Evolutionary conservation across 345 rosid species (phyloP).

Genomic region (Barbarea vulgaris): DNA sequence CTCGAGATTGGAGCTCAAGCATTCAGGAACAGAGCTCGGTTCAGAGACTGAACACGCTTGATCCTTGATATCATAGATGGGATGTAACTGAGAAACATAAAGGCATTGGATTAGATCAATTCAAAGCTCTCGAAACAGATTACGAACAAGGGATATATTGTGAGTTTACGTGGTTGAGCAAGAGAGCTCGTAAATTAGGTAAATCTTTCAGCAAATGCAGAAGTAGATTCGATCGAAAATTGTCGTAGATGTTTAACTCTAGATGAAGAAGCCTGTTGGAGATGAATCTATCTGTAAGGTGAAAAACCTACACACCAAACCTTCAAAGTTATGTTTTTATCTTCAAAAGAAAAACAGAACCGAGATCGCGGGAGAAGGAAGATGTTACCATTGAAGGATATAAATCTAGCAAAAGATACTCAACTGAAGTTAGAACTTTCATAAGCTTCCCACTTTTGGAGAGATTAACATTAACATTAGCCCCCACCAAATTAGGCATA

Average conservation of each 20-base stretch:
- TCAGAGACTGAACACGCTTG: too few relatives aligned
- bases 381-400: too few relatives aligned
- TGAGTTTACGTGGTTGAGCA: constrained; percentile 8
- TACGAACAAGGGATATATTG: neutral
- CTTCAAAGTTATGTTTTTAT: neutral
- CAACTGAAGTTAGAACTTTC: too few relatives aligned
- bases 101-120: neutral
- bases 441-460: too few relatives aligned
- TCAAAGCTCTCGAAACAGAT: neutral
- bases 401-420: too few relatives aligned
- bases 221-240: neutral
- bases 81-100: neutral
- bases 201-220: neutral
- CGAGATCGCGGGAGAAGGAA: neutral
- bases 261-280: constrained; percentile 9
- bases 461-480: too few relatives aligned
- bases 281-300: neutral
- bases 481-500: too few relatives aligned
- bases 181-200: constrained; percentile 26
- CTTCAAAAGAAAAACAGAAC: neutral
- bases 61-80: neutral
- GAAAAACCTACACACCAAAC: neutral
- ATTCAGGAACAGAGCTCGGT: constrained; percentile 26
- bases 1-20: constrained; percentile 11
- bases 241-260: neutral